Percentiles rank a stretch among this genome's conserved stretches.
Evolutionary conservation across 192 early-diverging fungal genomes (phyloP).

Genomic region (Dissophora ornata): DNA sequence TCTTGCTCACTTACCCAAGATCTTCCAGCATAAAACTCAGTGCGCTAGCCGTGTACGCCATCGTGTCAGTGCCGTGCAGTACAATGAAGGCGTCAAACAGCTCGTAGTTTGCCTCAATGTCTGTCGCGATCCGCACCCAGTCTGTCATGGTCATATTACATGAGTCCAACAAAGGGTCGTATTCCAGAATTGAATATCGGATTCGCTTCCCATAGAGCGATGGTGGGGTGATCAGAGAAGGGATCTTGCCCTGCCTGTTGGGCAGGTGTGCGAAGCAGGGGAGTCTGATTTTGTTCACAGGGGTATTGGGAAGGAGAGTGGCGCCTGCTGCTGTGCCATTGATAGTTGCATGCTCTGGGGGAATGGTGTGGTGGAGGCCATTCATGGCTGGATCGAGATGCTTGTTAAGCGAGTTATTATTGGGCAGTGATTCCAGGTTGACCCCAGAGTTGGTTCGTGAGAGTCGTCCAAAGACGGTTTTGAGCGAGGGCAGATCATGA

Average conservation of each 20-base stretch:
- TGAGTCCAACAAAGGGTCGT: slow-evolving; percentile 94
- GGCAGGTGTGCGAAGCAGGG: slow-evolving; percentile 49
- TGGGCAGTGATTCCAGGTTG: slow-evolving; percentile 29
- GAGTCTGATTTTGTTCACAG: slow-evolving; percentile 37
- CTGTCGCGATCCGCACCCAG: slow-evolving; percentile 96
- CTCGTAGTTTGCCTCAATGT: slow-evolving; percentile 95
- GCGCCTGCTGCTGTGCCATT: slow-evolving; percentile 40
- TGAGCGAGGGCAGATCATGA: slow-evolving; percentile 73
- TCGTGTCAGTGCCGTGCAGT: slow-evolving; percentile 93
- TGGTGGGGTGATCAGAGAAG: slow-evolving; percentile 82
- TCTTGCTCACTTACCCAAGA: slow-evolving; percentile 73
- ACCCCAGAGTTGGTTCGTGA: slow-evolving; percentile 35
- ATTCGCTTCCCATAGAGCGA: slow-evolving; percentile 92
- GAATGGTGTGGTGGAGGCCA: slow-evolving; percentile 43
- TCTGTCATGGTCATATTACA: slow-evolving; percentile 93
- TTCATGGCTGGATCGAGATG: slow-evolving; percentile 49
- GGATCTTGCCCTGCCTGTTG: slow-evolving; percentile 60
- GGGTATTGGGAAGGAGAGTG: slow-evolving; percentile 35
- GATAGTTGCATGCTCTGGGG: slow-evolving; percentile 36
- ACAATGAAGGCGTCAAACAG: slow-evolving; percentile 96
- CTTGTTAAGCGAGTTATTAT: slow-evolving; percentile 44
- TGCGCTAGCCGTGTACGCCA: slow-evolving; percentile 88
- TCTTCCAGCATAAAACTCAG: slow-evolving; percentile 97
- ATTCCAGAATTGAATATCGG: slow-evolving; percentile 95
- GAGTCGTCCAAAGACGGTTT: slow-evolving; percentile 50